Conservation (phyloP, 371 early-diverging fungal species). For the Mortierella sp. region DNA sequence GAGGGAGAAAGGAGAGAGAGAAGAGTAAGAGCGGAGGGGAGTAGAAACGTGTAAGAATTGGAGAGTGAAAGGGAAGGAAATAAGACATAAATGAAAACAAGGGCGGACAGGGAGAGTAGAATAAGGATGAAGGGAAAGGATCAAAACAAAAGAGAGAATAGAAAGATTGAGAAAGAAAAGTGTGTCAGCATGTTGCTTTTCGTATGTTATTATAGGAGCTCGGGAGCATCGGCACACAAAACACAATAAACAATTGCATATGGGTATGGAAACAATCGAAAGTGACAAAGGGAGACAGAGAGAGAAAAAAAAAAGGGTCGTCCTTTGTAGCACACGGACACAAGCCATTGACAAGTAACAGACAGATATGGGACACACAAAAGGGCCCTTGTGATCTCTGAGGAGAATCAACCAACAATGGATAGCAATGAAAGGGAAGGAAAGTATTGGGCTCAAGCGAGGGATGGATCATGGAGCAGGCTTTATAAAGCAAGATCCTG, state of each 20-base stretch:
- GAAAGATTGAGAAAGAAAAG: not conserved
- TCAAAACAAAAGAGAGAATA: not conserved
- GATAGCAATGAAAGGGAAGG: not conserved
- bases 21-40: not conserved
- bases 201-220: constrained; percentile 1
- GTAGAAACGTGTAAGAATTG: not conserved
- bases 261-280: not conserved
- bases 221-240: not conserved
- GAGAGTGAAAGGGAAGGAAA: not conserved
- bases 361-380: not conserved
- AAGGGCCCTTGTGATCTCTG: not conserved
- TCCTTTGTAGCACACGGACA: not conserved
- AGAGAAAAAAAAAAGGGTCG: constrained; percentile 3
- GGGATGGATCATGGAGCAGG: not conserved
- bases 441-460: not conserved
- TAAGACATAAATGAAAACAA: not conserved
- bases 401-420: too few species aligned
- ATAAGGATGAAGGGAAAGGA: not conserved
- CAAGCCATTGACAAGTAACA: not conserved
- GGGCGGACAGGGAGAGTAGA: not conserved
- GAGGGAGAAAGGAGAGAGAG: not conserved
- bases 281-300: not conserved
- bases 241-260: not conserved
- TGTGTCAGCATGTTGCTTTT: not conserved
- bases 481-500: constrained; percentile 1